These are phyloP conservation scores for Colletotrichum sp. DNA, from an alignment of 2,329 filamentous ascomycete species.

Conservation along the genomic window DNA sequence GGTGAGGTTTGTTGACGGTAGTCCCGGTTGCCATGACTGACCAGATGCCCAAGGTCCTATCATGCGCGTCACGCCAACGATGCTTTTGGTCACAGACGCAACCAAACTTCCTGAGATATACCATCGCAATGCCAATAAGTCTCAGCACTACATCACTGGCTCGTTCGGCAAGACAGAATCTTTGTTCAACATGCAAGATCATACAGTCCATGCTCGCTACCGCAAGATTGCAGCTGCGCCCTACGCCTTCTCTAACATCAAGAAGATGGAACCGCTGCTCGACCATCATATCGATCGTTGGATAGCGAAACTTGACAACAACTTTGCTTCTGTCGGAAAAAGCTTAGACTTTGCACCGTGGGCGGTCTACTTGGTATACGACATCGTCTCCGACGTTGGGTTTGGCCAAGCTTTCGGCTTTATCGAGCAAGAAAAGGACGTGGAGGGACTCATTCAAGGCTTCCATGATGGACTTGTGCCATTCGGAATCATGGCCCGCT, in stretches of 20 bases:
- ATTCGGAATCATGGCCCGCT: slow-evolving; percentile 54
- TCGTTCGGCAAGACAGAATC: slow-evolving; percentile 59
- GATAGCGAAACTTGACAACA: slow-evolving; percentile 48
- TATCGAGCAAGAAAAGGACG: slow-evolving; percentile 53
- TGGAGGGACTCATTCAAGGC: slow-evolving; percentile 56
- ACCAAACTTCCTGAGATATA: slow-evolving; percentile 61
- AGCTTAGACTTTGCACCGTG: slow-evolving; percentile 60
- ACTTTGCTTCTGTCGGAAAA: slow-evolving; percentile 47
- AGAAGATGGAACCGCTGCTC: slow-evolving; percentile 62
- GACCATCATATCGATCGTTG: slow-evolving; percentile 55
- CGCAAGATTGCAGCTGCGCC: slow-evolving; percentile 59
- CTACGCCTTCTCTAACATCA: slow-evolving; percentile 61
- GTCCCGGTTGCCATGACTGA: background rate
- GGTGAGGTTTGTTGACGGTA: slow-evolving; percentile 34
- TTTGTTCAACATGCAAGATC: slow-evolving; percentile 62
- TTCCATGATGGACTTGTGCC: slow-evolving; percentile 56
- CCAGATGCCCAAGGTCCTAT: slow-evolving; percentile 45
- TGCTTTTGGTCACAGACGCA: slow-evolving; percentile 57
- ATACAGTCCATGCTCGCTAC: slow-evolving; percentile 52
- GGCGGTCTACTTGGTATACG: slow-evolving; percentile 61
- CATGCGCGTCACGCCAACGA: slow-evolving; percentile 55
- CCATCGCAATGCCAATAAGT: slow-evolving; percentile 58
- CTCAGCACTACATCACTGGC: slow-evolving; percentile 62
- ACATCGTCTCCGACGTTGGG: slow-evolving; percentile 59
- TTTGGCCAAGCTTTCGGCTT: slow-evolving; percentile 63